These are phyloP conservation scores for Pleurotus ostreatus DNA, from an alignment of 768 basidiomycete species.

Conservation along the genomic window DNA sequence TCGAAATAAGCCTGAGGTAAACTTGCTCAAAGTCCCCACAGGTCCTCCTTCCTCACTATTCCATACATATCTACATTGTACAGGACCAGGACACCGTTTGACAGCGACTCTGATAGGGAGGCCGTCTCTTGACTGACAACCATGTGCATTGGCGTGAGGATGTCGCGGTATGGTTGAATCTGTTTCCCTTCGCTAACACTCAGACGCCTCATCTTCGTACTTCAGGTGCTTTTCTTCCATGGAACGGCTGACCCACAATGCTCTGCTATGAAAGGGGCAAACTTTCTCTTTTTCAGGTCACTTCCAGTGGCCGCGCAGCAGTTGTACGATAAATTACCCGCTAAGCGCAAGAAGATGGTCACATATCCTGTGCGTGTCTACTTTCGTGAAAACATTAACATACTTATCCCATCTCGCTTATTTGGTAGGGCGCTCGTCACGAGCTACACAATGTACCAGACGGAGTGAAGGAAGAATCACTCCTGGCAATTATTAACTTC, in stretches of 20 bases:
- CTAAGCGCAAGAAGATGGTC: constrained; percentile 37
- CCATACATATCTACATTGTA: not conserved
- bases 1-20: constrained; percentile 43
- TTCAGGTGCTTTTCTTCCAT: constrained; percentile 40
- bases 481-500: constrained; percentile 10
- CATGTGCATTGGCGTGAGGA: constrained; percentile 59
- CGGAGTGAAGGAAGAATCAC: constrained; percentile 51
- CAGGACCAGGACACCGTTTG: constrained; percentile 30
- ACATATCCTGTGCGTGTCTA: constrained; percentile 24
- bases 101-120: constrained; percentile 43
- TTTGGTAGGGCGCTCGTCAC: constrained; percentile 58
- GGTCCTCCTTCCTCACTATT: not conserved
- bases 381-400: not conserved
- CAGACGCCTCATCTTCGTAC: not conserved
- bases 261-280: not conserved
- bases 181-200: too few relatives aligned
- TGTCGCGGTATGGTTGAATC: constrained; percentile 47
- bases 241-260: constrained; percentile 32
- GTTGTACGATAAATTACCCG: constrained; percentile 33
- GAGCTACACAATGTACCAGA: constrained; percentile 73
- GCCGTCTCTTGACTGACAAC: constrained; percentile 39
- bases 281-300: constrained; percentile 26
- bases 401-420: not conserved
- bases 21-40: constrained; percentile 11
- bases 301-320: constrained; percentile 32